Base-by-base conservation (phyloP, 345 rosid species). In the Triadica sebifera region DNA sequence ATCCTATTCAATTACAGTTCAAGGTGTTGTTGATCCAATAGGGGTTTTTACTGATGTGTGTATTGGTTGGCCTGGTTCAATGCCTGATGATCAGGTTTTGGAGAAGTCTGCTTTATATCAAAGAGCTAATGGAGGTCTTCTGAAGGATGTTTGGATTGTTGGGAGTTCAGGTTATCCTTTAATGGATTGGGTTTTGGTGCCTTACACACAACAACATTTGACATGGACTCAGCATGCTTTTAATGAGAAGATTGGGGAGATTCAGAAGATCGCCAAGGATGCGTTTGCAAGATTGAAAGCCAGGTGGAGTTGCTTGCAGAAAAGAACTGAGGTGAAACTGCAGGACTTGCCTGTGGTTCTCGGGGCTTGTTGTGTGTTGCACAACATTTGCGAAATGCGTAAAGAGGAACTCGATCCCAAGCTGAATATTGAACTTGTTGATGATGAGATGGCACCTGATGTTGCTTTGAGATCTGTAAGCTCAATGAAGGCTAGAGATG, bases 61-160 rank as follows among this genome's bases (percentile, higher is more conserved):
- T 46, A 89, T 89, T 9, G 97, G 97, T 0, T 91, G 97, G 94
- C 97, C 97, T 0, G 97, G 97, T 24, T 91, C 97, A 9, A 89
- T 91, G 94, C 82, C 86, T 57, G 91, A 91, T 81, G 94, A 89
- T 76, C 87, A 89, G 69, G 94, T 91, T 47, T 67, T 91, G 38
- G 97, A 91, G 84, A 89, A 88, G 84, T 89, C 94, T 8, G 87
- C 91, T 70, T 71, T 91, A 56, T 81, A 78, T 53, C 92, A 91
- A 49, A 86, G 97, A 74, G 97, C 94, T 2, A 86, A 76, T 73
- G 85, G 89, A n/a, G 91, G 94, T 10, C 80, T 85, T 43, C 65
- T 91, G 38, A 88, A 85, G 16, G 94, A 87, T 13, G 60, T 83
- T 62, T 91, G 97, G 94, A 84, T 91, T 17, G 92, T 87, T 29